Base-by-base conservation (phyloP, 331 rosid species). In the Rhamnella rubrinervis region DNA sequence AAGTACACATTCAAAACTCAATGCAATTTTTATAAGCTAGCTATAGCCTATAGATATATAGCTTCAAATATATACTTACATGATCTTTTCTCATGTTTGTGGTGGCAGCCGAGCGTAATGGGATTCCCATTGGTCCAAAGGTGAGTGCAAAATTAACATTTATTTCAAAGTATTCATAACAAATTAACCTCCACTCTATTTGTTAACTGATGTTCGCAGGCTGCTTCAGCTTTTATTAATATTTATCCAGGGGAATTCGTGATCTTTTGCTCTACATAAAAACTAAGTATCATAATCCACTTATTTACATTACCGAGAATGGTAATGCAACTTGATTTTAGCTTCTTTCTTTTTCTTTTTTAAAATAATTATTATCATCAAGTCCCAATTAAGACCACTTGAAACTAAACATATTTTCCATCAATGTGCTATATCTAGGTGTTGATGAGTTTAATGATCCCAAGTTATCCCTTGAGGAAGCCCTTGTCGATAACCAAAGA, bases 261-360 rank as follows among this genome's bases (percentile, higher is more conserved):
- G 61, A 73, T n/a, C 7, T 77, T 28, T 26, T 81, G 71, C 61
- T 81, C 53, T 61, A 81, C 23, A 70, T 44, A 8, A 81, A 77
- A 37, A 73, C 0, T 15, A 72, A 74, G 37, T 82, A 85, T 61
- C 55, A 77, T 18, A 85, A 79, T 31, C 89, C 86, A 18, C 60
- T 78, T 46, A 69, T 81, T 55, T 85, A 78, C 60, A 77, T 85
- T 40, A 78, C 85, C 6, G 89, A 85, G 64, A 85, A 82, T 56
- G 89, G 83, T 85, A 80, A 59, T 47, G 83, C 82, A 80, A 53
- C 37, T 4, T 1, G 8, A 18, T n/a, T 8, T 53, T 53, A 6
- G 11, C 20, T 18, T 20, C 23, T 53, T n/a, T 3, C 0, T 23
- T 23, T 23, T 18, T n/a, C n/a, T n/a, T n/a, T 18, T 53, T 6